phyloP scores from a whole-genome alignment of 768 basidiomycete genomes.

The Udeniomyces megalosporus region DNA sequence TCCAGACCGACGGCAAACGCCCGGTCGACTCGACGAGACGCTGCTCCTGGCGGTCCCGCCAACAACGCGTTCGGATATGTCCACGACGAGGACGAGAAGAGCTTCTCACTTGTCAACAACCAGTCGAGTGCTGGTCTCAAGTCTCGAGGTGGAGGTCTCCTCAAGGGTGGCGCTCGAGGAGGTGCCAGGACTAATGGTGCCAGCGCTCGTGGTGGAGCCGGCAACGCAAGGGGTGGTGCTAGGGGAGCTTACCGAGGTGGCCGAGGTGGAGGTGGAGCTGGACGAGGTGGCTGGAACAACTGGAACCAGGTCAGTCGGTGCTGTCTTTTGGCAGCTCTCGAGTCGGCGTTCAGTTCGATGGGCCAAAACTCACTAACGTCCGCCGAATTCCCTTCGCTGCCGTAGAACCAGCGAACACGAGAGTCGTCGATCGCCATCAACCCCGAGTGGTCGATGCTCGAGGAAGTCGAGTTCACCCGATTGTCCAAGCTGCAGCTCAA shows the following conservation, averaged over 20 bases:
- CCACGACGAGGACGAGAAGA: conserved; percentile 94
- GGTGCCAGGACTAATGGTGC: conserved; percentile 32
- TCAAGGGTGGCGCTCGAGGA: conserved; percentile 29
- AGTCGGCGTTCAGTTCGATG: too few species aligned
- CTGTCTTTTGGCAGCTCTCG: too few species aligned
- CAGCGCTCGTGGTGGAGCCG: conserved; percentile 18
- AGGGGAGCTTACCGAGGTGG: conserved; percentile 12
- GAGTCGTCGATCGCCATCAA: conserved; percentile 89
- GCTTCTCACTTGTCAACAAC: conserved; percentile 89
- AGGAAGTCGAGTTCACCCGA: conserved; percentile 92
- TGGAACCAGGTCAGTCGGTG: conserved; percentile 80
- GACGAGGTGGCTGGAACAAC: conserved; percentile 70
- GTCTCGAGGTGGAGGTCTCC: conserved; percentile 19
- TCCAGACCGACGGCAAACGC: background rate
- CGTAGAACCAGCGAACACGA: conserved; percentile 41
- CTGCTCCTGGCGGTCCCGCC: conserved; percentile 53
- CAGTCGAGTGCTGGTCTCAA: conserved; percentile 27
- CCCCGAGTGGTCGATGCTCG: conserved; percentile 82
- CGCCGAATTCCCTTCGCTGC: background rate
- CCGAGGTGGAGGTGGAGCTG: conserved; percentile 30
- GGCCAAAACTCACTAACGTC: background rate
- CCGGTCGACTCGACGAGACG: conserved; percentile 35
- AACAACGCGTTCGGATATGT: conserved; percentile 75
- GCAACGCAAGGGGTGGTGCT: conserved; percentile 23
- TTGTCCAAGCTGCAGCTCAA: conserved; percentile 81